Evolutionary conservation across 163 green algal genomes (phyloP).

Genomic region (Prototheca stagnorum): DNA sequence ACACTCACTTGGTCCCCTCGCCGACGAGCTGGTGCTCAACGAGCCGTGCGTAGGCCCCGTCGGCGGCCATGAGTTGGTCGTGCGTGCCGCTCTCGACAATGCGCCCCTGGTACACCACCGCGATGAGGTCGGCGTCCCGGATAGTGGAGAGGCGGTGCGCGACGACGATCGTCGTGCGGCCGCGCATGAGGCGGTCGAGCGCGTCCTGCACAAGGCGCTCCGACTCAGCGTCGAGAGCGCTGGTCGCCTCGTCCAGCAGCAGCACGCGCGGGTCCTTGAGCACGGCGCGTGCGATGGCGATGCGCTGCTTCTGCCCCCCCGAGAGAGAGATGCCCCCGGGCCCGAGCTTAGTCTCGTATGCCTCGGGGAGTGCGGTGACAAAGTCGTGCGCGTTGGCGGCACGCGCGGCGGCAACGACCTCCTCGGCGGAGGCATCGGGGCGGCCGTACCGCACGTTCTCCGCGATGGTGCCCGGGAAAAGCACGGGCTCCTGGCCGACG

Average conservation of each 20-base stretch:
- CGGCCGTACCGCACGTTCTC: slow-evolving; percentile 79
- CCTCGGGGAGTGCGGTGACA: slow-evolving; percentile 48
- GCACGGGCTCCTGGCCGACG: slow-evolving; percentile 50
- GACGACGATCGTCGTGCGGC: slow-evolving; percentile 54
- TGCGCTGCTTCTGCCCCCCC: slow-evolving; percentile 63
- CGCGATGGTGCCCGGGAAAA: slow-evolving; percentile 31
- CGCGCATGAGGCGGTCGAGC: slow-evolving; percentile 28
- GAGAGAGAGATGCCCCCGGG: slow-evolving; percentile 40
- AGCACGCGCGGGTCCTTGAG: slow-evolving; percentile 17
- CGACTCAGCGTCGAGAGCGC: slow-evolving; percentile 39
- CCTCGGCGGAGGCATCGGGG: slow-evolving; percentile 31
- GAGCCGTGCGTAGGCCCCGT: slow-evolving; percentile 53
- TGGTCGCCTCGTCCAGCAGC: slow-evolving; percentile 30
- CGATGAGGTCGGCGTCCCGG: slow-evolving; percentile 56
- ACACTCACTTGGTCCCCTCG: neutral
- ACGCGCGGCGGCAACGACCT: slow-evolving; percentile 52
- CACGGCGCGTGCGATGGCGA: slow-evolving; percentile 60
- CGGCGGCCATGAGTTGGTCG: slow-evolving; percentile 30
- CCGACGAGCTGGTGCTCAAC: neutral
- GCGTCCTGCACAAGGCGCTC: slow-evolving; percentile 39
- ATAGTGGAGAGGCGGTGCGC: slow-evolving; percentile 72
- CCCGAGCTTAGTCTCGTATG: slow-evolving; percentile 43
- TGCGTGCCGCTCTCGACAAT: slow-evolving; percentile 60
- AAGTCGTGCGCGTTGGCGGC: slow-evolving; percentile 74
- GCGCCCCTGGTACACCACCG: slow-evolving; percentile 62